Evolutionary conservation across 2,329 filamentous ascomycete genomes (phyloP).

Genomic region (Macrophomina pseudophaseolina): DNA sequence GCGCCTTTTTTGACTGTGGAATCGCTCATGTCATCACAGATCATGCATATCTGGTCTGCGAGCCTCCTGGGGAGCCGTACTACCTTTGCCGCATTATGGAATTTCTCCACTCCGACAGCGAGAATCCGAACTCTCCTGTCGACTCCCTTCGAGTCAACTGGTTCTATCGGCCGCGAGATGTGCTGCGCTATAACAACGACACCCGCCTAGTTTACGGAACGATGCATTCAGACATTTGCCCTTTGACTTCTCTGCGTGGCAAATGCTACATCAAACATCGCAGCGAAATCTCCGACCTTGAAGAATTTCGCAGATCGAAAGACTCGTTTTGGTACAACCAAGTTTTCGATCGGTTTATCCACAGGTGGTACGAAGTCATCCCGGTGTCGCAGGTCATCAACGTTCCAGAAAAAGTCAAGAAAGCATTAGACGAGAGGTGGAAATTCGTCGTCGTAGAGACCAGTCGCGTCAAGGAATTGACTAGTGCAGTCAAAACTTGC

Average conservation of each 20-base stretch:
- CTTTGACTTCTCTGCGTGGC: constrained; percentile 87
- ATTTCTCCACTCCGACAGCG: constrained; percentile 78
- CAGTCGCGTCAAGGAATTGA: constrained; percentile 91
- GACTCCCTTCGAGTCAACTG: constrained; percentile 94
- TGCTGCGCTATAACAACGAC: constrained; percentile 88
- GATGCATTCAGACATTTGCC: constrained; percentile 98
- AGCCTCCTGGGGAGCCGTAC: constrained; percentile 96
- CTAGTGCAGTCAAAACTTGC: constrained; percentile 93
- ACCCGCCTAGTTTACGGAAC: constrained; percentile 91
- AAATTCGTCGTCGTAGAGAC: constrained; percentile 95
- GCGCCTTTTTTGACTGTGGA: not conserved
- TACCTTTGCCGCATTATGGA: constrained; percentile 99
- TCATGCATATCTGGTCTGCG: constrained; percentile 94
- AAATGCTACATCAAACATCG: constrained; percentile 91
- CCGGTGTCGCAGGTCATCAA: constrained; percentile 93
- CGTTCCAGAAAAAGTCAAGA: constrained; percentile 92
- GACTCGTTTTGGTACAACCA: constrained; percentile 98
- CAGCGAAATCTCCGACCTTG: constrained; percentile 80
- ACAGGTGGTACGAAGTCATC: constrained; percentile 96
- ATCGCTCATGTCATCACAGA: constrained; percentile 57
- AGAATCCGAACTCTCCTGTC: constrained; percentile 73
- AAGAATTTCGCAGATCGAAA: constrained; percentile 80
- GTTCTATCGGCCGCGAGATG: constrained; percentile 97
- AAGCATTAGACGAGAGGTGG: constrained; percentile 94
- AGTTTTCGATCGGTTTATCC: constrained; percentile 96